These are phyloP conservation scores for Inonotus hispidus DNA, from an alignment of 1,284 basidiomycete genomes.

Conservation along the genomic window DNA sequence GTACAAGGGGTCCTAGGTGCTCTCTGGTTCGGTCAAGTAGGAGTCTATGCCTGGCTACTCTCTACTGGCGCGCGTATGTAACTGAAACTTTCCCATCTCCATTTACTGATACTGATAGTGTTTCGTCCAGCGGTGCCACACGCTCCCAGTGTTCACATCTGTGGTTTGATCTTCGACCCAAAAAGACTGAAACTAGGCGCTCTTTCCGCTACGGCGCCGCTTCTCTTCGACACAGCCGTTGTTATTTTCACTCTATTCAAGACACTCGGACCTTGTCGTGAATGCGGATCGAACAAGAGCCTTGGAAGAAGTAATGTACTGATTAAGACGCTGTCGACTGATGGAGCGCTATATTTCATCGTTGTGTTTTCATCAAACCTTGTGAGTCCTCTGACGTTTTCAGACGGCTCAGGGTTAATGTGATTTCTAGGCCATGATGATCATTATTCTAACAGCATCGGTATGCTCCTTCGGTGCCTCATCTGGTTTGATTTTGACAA, in stretches of 20 bases:
- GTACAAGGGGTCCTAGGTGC: constrained; percentile 8
- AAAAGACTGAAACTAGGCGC: background rate
- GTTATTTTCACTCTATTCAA: constrained; percentile 5
- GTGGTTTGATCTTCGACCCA: constrained; percentile 12
- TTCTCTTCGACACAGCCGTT: constrained; percentile 16
- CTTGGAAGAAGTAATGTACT: background rate
- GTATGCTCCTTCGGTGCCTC: background rate
- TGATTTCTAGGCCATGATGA: constrained; percentile 7
- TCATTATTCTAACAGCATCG: constrained; percentile 16
- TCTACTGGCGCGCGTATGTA: constrained; percentile 7
- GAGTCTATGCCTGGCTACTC: constrained; percentile 7
- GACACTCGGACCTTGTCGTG: background rate
- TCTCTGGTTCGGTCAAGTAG: constrained; percentile 8
- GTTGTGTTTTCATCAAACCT: constrained; percentile 14
- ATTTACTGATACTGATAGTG: background rate
- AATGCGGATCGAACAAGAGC: background rate
- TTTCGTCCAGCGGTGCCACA: constrained; percentile 8
- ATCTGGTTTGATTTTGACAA: background rate
- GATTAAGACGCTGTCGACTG: constrained; percentile 5
- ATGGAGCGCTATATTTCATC: constrained; percentile 16
- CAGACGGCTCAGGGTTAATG: background rate
- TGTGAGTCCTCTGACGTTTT: background rate
- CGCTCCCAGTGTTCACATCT: constrained; percentile 7
- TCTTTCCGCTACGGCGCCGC: constrained; percentile 1
- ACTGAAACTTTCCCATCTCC: background rate